phyloP scores from a whole-genome alignment of 306 rosid species.

The Gynostemma pentaphyllum region DNA sequence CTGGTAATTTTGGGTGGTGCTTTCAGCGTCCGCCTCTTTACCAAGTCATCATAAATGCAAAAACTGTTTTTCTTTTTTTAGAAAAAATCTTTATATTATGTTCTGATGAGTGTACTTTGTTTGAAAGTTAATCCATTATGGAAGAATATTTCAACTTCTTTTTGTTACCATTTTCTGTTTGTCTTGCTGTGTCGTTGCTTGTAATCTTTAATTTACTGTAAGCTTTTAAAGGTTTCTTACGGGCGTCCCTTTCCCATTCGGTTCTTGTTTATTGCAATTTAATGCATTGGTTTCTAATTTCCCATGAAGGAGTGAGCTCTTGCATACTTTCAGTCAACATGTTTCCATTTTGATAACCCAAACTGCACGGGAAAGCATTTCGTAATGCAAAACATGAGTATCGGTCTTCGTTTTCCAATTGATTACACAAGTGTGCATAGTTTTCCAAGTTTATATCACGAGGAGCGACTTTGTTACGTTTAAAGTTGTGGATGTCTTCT shows the following conservation, averaged over 20 bases:
- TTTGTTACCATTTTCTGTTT: not conserved
- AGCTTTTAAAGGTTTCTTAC: not conserved
- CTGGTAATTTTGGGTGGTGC: slow-evolving; percentile 68
- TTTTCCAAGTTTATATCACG: too few species aligned
- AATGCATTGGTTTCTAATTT: not conserved
- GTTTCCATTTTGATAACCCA: not conserved
- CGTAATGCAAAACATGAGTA: too few species aligned
- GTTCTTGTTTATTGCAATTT: not conserved
- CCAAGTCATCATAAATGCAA: slow-evolving; percentile 32
- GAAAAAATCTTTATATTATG: not conserved
- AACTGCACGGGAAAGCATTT: not conserved
- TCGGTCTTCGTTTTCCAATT: too few species aligned
- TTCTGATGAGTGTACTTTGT: not conserved
- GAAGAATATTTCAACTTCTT: not conserved
- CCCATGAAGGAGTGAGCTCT: not conserved
- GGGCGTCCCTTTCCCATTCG: not conserved
- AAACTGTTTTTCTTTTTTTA: slow-evolving; percentile 2
- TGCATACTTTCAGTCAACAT: not conserved
- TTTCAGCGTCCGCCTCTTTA: slow-evolving; percentile 54
- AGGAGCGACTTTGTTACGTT: too few species aligned
- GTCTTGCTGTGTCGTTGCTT: not conserved
- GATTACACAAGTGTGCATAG: too few species aligned
- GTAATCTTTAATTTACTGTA: not conserved
- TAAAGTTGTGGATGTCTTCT: too few species aligned
- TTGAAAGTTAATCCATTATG: not conserved